These are phyloP conservation scores for Aspergillus sp. DNA, from an alignment of 2,329 filamentous ascomycete species.

Conservation along the genomic window DNA sequence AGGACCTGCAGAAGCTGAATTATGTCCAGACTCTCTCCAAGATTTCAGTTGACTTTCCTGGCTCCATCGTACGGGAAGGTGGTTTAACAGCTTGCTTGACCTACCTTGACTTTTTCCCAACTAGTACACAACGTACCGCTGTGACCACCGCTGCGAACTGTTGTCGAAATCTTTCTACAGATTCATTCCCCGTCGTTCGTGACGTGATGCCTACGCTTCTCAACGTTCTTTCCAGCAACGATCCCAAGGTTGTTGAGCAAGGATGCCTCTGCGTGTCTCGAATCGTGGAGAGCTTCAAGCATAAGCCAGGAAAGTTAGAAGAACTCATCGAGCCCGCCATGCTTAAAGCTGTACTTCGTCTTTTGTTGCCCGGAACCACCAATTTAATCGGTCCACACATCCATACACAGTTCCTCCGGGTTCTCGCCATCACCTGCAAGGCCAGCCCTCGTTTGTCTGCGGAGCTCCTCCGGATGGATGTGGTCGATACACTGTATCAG, in stretches of 20 bases:
- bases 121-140: conserved; percentile 90
- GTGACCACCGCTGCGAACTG: conserved; percentile 98
- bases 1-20: neutral
- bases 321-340: conserved; percentile 85
- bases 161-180: conserved; percentile 91
- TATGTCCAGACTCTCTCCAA: conserved; percentile 73
- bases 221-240: conserved; percentile 82
- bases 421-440: conserved; percentile 81
- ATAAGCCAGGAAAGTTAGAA: conserved; percentile 79
- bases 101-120: conserved; percentile 95
- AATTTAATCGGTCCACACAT: conserved; percentile 92
- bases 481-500: conserved; percentile 95
- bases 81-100: conserved; percentile 92
- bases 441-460: conserved; percentile 81
- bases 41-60: conserved; percentile 92
- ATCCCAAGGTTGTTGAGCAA: conserved; percentile 95
- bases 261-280: conserved; percentile 91
- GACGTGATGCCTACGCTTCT: conserved; percentile 96
- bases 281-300: conserved; percentile 94
- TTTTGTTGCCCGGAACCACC: conserved; percentile 87
- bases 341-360: conserved; percentile 73
- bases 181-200: conserved; percentile 82
- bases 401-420: conserved; percentile 90
- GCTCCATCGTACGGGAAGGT: conserved; percentile 90
- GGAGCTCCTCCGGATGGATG: conserved; percentile 89